Evolutionary conservation across 306 rosid genomes (phyloP).

Genomic region (Pyrus betulifolia): DNA sequence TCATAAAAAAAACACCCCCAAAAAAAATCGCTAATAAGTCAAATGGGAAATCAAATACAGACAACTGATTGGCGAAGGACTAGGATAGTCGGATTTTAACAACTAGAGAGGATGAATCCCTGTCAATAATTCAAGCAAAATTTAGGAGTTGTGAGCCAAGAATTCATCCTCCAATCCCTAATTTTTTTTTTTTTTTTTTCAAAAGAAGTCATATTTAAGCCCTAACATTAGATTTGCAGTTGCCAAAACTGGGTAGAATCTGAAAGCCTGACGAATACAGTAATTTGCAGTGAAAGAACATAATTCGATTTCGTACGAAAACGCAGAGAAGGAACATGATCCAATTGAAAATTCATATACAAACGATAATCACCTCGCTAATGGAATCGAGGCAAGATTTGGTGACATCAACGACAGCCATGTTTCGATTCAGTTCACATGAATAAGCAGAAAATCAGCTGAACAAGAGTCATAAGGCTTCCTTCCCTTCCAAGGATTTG

Average conservation of each 20-base stretch:
- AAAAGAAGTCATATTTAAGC: no score
- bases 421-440: conserved; percentile 13
- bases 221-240: not conserved
- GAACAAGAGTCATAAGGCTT: not conserved
- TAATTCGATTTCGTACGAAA: not conserved
- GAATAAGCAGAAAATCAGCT: not conserved
- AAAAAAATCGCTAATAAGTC: not conserved
- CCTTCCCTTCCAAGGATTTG: not conserved
- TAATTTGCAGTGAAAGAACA: not conserved
- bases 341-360: not conserved
- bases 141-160: not conserved
- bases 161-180: not conserved
- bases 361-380: conserved; percentile 37
- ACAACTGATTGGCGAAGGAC: not conserved
- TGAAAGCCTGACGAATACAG: not conserved
- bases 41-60: not conserved
- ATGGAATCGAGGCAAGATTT: conserved; percentile 67
- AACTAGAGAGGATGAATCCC: not conserved
- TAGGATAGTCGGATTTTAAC: not conserved
- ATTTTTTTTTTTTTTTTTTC: not conserved
- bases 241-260: not conserved
- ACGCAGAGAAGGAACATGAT: not conserved
- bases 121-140: not conserved
- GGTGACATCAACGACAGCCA: conserved; percentile 70
- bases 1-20: not conserved